These are phyloP conservation scores for Francoa sonchifolia DNA, from an alignment of 441 rosid species.

Conservation along the genomic window DNA sequence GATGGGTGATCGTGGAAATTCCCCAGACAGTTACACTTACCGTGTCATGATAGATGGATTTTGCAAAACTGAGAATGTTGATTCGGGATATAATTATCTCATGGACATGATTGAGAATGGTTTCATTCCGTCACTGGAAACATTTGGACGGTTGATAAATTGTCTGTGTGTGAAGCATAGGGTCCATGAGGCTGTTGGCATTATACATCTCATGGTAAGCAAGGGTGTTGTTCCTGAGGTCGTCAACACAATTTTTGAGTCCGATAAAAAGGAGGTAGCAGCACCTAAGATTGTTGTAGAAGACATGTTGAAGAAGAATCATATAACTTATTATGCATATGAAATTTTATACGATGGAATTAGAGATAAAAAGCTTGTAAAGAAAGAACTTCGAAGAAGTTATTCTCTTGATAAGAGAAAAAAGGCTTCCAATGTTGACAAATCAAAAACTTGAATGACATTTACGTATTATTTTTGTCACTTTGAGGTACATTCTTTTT, in stretches of 20 bases:
- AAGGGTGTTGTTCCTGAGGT: conserved; percentile 66
- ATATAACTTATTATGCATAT: conserved; percentile 71
- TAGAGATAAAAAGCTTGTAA: conserved; percentile 58
- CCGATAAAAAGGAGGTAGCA: conserved; percentile 67
- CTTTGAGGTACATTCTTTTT: too few species aligned
- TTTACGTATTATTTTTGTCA: too few species aligned
- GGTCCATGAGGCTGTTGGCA: conserved; percentile 58
- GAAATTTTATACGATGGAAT: conserved; percentile 83
- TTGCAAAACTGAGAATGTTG: conserved; percentile 59
- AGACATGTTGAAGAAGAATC: conserved; percentile 70
- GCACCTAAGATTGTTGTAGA: conserved; percentile 89
- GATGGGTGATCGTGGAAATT: conserved; percentile 47
- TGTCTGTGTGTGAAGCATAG: conserved; percentile 67
- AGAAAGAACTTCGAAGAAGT: conserved; percentile 33
- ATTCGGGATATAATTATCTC: conserved; percentile 47
- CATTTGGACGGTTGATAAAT: conserved; percentile 72
- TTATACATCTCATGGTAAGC: conserved; percentile 58
- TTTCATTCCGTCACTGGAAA: conserved; percentile 53
- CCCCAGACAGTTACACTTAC: conserved; percentile 60
- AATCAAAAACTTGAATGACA: conserved; percentile 2
- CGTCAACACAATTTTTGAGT: conserved; percentile 59
- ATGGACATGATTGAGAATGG: conserved; percentile 46
- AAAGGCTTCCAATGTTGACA: conserved; percentile 3
- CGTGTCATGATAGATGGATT: conserved; percentile 72
- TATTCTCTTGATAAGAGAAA: conserved; percentile 12